A percentile compares a stretch with the other conserved stretches of the same genome.
Evolutionary conservation across 2,329 filamentous ascomycete species (phyloP).

Genomic region (Clonostachys byssicola): DNA sequence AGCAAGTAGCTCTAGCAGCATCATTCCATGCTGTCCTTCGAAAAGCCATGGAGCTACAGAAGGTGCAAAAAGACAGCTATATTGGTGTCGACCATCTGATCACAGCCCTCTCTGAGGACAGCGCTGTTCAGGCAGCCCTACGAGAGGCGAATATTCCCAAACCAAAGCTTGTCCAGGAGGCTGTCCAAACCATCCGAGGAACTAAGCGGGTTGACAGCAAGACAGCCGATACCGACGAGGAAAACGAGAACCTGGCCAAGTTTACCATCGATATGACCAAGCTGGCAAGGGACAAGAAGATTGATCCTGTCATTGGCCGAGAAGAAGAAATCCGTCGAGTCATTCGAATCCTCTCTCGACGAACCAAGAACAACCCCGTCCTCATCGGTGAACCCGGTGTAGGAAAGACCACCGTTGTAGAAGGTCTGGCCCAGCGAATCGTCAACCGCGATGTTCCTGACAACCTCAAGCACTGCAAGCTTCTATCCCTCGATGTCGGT

Average conservation of each 20-base stretch:
- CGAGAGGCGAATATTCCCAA: slow-evolving; percentile 90
- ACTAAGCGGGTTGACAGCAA: slow-evolving; percentile 93
- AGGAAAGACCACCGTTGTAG: slow-evolving; percentile 96
- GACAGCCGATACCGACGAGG: slow-evolving; percentile 87
- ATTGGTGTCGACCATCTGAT: slow-evolving; percentile 96
- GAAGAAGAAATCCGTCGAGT: slow-evolving; percentile 94
- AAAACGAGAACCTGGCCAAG: slow-evolving; percentile 94
- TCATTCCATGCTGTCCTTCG: slow-evolving; percentile 78
- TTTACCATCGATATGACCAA: slow-evolving; percentile 99
- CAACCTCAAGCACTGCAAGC: slow-evolving; percentile 87
- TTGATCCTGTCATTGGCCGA: slow-evolving; percentile 93
- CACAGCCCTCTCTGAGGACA: slow-evolving; percentile 75
- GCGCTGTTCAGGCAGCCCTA: slow-evolving; percentile 66
- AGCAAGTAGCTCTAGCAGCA: slow-evolving; percentile 78
- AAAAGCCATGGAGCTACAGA: slow-evolving; percentile 83
- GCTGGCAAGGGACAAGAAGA: slow-evolving; percentile 94
- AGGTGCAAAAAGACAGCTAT: slow-evolving; percentile 95
- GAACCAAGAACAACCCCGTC: slow-evolving; percentile 98
- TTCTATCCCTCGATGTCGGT: slow-evolving; percentile 93
- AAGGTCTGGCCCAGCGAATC: slow-evolving; percentile 91
- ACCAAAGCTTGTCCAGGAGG: slow-evolving; percentile 81
- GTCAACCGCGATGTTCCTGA: slow-evolving; percentile 96
- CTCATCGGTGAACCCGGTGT: slow-evolving; percentile 98
- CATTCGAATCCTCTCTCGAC: slow-evolving; percentile 83
- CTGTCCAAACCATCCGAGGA: slow-evolving; percentile 87